phyloP scores from a whole-genome alignment of 2,329 filamentous ascomycete species.

The Parastagonospora nodorum region DNA sequence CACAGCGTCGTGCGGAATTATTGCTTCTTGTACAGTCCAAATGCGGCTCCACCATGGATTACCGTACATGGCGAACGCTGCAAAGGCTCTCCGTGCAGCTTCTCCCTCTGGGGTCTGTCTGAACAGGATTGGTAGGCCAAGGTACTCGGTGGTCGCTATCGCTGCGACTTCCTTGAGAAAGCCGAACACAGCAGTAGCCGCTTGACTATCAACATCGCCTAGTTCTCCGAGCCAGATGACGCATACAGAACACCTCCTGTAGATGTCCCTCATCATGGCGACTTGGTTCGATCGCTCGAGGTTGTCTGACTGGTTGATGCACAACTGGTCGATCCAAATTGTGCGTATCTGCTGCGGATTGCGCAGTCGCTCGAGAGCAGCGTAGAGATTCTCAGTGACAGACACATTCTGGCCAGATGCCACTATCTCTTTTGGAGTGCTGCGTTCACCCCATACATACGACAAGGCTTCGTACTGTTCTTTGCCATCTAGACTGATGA shows the following conservation, averaged over 20 bases:
- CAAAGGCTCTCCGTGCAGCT: constrained; percentile 14
- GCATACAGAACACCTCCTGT: constrained; percentile 19
- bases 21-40: constrained; percentile 21
- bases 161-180: constrained; percentile 14
- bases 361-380: constrained; percentile 21
- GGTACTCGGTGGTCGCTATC: neutral
- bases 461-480: constrained; percentile 21
- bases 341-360: constrained; percentile 1
- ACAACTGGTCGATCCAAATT: constrained; percentile 36
- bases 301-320: constrained; percentile 33
- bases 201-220: neutral
- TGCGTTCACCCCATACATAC: constrained; percentile 25
- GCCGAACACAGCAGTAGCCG: constrained; percentile 15
- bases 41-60: constrained; percentile 26
- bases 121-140: constrained; percentile 9
- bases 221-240: constrained; percentile 34
- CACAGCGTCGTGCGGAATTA: constrained; percentile 7
- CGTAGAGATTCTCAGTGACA: constrained; percentile 21
- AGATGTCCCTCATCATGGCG: constrained; percentile 33
- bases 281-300: constrained; percentile 31
- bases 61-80: constrained; percentile 18
- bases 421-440: constrained; percentile 8
- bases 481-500: constrained; percentile 4
- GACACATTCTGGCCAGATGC: constrained; percentile 6
- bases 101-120: neutral